These are phyloP conservation scores for Globisporangium carolinianum DNA, from an alignment of 352 stramenopile species.

Conservation along the genomic window DNA sequence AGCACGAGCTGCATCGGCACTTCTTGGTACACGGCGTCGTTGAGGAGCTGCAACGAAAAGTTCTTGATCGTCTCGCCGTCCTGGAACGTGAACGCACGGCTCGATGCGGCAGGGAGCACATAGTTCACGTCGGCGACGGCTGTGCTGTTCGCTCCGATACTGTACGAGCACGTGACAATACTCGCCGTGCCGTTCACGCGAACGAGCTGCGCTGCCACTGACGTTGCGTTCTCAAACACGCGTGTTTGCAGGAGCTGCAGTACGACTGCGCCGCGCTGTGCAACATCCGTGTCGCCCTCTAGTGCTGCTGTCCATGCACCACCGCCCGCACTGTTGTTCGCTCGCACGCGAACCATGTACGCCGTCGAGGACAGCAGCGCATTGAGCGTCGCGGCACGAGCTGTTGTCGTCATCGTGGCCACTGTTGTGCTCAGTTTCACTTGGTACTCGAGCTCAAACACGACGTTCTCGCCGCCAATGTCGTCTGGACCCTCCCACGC, in stretches of 20 bases:
- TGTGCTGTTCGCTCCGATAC: constrained; percentile 10
- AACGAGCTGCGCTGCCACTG: constrained; percentile 25
- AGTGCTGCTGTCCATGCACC: constrained; percentile 27
- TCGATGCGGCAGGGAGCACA: constrained; percentile 11
- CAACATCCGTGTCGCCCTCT: constrained; percentile 31
- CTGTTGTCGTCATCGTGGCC: not conserved
- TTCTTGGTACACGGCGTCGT: constrained; percentile 32
- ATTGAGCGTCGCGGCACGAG: constrained; percentile 12
- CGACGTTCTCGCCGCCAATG: constrained; percentile 29
- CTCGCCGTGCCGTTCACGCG: constrained; percentile 41
- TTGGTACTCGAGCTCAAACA: constrained; percentile 27
- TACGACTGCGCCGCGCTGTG: constrained; percentile 28
- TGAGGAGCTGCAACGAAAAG: constrained; percentile 33
- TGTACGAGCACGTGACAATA: constrained; percentile 32
- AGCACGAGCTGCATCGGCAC: constrained; percentile 20
- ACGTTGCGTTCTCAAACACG: constrained; percentile 36
- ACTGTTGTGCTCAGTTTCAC: constrained; percentile 4
- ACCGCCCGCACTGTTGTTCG: constrained; percentile 29
- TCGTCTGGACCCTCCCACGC: constrained; percentile 30
- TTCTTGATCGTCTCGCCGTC: constrained; percentile 25
- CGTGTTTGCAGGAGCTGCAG: constrained; percentile 14
- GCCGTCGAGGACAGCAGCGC: constrained; percentile 23
- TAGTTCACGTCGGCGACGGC: constrained; percentile 30
- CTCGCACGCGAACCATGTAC: constrained; percentile 30
- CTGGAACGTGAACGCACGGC: constrained; percentile 24